Evolutionary conservation across 2,329 filamentous ascomycete genomes (phyloP).

Genomic region (Xylariaceae sp.): DNA sequence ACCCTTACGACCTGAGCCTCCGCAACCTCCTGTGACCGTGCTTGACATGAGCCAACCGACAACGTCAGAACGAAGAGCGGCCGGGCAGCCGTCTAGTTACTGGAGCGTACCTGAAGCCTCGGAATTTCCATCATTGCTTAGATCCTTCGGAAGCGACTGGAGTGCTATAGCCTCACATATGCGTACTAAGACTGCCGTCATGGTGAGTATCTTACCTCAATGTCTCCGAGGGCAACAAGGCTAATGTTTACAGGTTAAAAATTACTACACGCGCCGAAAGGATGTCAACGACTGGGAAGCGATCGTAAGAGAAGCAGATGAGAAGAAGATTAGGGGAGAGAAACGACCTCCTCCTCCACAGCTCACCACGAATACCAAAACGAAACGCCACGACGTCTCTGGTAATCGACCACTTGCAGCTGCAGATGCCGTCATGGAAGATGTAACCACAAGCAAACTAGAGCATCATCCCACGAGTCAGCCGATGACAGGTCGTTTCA

Average conservation of each 20-base stretch:
- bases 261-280: constrained; percentile 64
- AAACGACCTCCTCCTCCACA: constrained; percentile 57
- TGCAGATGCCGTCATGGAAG: constrained; percentile 45
- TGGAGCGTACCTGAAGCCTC: constrained; percentile 82
- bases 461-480: constrained; percentile 40
- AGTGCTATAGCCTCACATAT: constrained; percentile 71
- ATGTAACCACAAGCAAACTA: constrained; percentile 44
- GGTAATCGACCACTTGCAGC: constrained; percentile 48
- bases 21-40: constrained; percentile 46
- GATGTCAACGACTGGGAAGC: constrained; percentile 61
- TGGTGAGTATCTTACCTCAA: constrained; percentile 54
- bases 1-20: constrained; percentile 54
- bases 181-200: constrained; percentile 82
- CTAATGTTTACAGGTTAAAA: constrained; percentile 56
- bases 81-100: constrained; percentile 70
- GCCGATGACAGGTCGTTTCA: constrained; percentile 41
- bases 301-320: constrained; percentile 60
- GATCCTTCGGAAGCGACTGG: constrained; percentile 78
- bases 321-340: constrained; percentile 54
- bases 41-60: constrained; percentile 47
- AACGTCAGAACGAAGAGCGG: constrained; percentile 49
- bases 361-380: constrained; percentile 50
- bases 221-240: constrained; percentile 1
- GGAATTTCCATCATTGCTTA: constrained; percentile 71
- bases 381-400: constrained; percentile 46